Base-by-base conservation (phyloP, 768 basidiomycete species). In the Tephrocybe rancida region DNA sequence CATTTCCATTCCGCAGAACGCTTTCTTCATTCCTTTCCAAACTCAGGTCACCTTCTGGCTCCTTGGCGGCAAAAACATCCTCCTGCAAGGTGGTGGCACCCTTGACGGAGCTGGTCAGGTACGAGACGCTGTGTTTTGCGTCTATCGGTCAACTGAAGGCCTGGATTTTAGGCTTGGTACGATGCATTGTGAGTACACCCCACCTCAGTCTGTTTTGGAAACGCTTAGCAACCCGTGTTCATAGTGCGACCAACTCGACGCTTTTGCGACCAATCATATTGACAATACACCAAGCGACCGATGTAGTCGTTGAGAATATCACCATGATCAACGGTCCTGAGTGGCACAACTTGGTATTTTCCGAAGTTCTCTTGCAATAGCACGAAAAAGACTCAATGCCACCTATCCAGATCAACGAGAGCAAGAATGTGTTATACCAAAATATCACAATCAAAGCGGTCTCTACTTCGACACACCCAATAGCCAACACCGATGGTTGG, bases 31-130 rank as follows among this genome's bases (percentile, higher is more conserved):
- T 50, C 67, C 76, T 14, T 84, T 81, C 68, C 82, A 83, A 61
- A 77, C 73, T 0, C 79, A 81, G 58, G 64, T 78, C 22, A 76
- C 80, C 4, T 82, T 81, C 60, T 86, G 82, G 82, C 67, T 82
- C 3, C 63, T 83, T 2, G 81, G 81, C 25, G 82, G 82, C 5
- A 65, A 71, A 26, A 78, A 81, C 52, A 70, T 82, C 35, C 27
- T 67, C 7, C 60, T 83, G 19, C 76, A 79, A 50, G 85, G 86
- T 6, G 84, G 85, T 30, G 86, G 86, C 10, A 84, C 82, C 2
- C 71, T 88, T 16, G 84, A 86, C 61, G 86, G 85, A 16, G 75
- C 78, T 27, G 86, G 86, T 10, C 85, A 87, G 69, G 80, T 81
- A 55, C 48, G 76, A 47, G 34, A 26, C 35, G 16, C 9, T 35